A percentile compares a stretch with the other conserved stretches of the same genome.
Evolutionary conservation across 257 asterid species (phyloP).

Genomic region (Perilla frutescens): DNA sequence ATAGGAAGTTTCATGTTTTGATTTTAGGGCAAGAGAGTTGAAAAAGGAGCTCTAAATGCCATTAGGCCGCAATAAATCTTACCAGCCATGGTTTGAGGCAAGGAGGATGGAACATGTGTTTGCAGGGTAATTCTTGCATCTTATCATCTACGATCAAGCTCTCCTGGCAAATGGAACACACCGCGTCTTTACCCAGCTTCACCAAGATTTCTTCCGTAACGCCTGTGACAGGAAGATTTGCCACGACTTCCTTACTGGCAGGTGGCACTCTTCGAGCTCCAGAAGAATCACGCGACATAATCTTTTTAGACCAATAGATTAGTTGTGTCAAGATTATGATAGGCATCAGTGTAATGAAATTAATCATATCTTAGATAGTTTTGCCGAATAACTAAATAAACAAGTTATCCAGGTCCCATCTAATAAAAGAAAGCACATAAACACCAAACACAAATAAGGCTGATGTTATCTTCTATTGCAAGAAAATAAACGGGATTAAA

Average conservation of each 20-base stretch:
- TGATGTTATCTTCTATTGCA: background rate
- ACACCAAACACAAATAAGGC: conserved; percentile 9
- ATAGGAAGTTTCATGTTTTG: background rate
- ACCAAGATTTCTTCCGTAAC: conserved; percentile 64
- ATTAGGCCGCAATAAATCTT: conserved; percentile 26
- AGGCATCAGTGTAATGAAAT: background rate
- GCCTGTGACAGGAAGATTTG: conserved; percentile 78
- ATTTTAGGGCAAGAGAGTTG: background rate
- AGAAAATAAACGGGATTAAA: background rate
- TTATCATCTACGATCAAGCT: conserved; percentile 68
- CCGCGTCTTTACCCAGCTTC: conserved; percentile 79
- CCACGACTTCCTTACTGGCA: conserved; percentile 93
- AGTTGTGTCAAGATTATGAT: conserved; percentile 21
- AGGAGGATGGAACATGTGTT: conserved; percentile 94
- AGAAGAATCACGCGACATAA: conserved; percentile 59
- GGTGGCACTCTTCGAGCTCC: conserved; percentile 91
- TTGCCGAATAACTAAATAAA: conserved; percentile 1
- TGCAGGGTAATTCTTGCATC: conserved; percentile 96
- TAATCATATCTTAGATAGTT: background rate
- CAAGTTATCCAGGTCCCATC: background rate
- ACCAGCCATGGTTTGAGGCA: conserved; percentile 99
- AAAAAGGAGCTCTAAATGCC: background rate
- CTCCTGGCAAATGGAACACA: conserved; percentile 93
- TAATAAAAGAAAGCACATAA: background rate
- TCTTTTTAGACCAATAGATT: conserved; percentile 44